A percentile compares a stretch with the other conserved stretches of the same genome.
These are phyloP conservation scores for Monosporascus sp. DNA, from an alignment of 2,329 filamentous ascomycete species.

Conservation along the genomic window DNA sequence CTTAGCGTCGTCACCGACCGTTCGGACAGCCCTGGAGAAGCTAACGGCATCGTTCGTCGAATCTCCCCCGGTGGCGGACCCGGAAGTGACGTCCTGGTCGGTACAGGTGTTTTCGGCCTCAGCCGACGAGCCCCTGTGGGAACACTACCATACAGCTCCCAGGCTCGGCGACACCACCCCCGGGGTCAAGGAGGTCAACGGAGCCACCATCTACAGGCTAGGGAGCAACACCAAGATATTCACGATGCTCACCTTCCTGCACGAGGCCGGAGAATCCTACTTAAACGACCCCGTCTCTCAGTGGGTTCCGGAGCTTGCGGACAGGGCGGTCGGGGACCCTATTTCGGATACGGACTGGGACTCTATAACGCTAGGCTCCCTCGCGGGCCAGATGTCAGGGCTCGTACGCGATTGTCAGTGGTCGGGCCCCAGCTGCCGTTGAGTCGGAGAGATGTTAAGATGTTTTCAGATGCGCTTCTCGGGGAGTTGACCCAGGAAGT, in stretches of 20 bases:
- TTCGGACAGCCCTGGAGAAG: slow-evolving; percentile 24
- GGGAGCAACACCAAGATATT: slow-evolving; percentile 28
- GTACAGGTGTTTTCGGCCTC: slow-evolving; percentile 25
- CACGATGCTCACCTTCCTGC: slow-evolving; percentile 24
- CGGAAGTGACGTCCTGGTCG: slow-evolving; percentile 30
- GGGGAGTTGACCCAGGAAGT: not conserved
- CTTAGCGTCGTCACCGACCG: slow-evolving; percentile 20
- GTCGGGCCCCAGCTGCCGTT: not conserved
- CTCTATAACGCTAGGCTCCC: slow-evolving; percentile 20
- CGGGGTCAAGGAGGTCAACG: slow-evolving; percentile 17
- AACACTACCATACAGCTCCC: slow-evolving; percentile 24
- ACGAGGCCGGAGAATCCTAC: slow-evolving; percentile 20
- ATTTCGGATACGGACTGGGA: slow-evolving; percentile 19
- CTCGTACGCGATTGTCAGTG: slow-evolving; percentile 25
- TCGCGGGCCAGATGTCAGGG: slow-evolving; percentile 25
- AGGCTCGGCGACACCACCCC: slow-evolving; percentile 8
- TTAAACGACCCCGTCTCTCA: slow-evolving; percentile 24
- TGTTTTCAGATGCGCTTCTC: not conserved
- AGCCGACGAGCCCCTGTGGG: slow-evolving; percentile 18
- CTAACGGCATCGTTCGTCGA: slow-evolving; percentile 25
- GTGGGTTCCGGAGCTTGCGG: slow-evolving; percentile 21
- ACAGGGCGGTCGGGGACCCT: slow-evolving; percentile 15
- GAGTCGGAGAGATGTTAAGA: not conserved
- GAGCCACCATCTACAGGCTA: slow-evolving; percentile 23
- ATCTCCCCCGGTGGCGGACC: slow-evolving; percentile 16